Conservation (phyloP, 2,329 filamentous ascomycete genomes). For the Ceratocystis diversiconidia region DNA sequence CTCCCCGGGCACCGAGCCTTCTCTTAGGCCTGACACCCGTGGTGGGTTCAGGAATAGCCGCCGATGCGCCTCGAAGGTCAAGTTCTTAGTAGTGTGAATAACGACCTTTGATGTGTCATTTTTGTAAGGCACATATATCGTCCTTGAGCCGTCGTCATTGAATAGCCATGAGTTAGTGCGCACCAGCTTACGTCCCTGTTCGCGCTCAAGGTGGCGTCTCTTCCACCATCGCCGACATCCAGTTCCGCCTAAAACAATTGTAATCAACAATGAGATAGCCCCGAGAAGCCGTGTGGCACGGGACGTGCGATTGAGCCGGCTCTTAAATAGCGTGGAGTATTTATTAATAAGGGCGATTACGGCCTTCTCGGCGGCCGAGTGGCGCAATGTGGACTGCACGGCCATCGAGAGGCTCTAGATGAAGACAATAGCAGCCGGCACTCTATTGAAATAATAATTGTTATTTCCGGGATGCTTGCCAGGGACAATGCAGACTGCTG, state of each 20-base stretch:
- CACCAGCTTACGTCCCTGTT: conserved; percentile 67
- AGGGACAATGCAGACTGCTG: not conserved
- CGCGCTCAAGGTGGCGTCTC: conserved; percentile 58
- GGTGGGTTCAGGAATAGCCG: conserved; percentile 86
- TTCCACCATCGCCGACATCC: conserved; percentile 68
- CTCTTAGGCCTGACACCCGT: conserved; percentile 60
- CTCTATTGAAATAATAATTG: not conserved
- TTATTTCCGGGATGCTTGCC: not conserved
- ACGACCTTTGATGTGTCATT: conserved; percentile 78
- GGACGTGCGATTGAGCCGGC: conserved; percentile 48
- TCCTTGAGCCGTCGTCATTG: conserved; percentile 87
- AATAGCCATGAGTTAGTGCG: conserved; percentile 83
- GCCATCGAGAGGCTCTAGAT: conserved; percentile 44
- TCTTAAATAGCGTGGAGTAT: conserved; percentile 39
- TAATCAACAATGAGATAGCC: conserved; percentile 58
- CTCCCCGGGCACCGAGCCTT: conserved; percentile 65
- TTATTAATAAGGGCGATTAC: conserved; percentile 49
- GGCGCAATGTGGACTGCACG: conserved; percentile 68
- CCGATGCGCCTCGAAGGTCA: conserved; percentile 92
- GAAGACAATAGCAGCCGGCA: not conserved
- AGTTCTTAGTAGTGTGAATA: conserved; percentile 76
- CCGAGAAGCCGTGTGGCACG: conserved; percentile 59
- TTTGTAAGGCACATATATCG: conserved; percentile 89
- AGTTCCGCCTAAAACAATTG: conserved; percentile 66
- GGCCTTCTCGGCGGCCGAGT: conserved; percentile 50